phyloP scores from a whole-genome alignment of 75 land plant species.

The Cupressus sempervirens region DNA sequence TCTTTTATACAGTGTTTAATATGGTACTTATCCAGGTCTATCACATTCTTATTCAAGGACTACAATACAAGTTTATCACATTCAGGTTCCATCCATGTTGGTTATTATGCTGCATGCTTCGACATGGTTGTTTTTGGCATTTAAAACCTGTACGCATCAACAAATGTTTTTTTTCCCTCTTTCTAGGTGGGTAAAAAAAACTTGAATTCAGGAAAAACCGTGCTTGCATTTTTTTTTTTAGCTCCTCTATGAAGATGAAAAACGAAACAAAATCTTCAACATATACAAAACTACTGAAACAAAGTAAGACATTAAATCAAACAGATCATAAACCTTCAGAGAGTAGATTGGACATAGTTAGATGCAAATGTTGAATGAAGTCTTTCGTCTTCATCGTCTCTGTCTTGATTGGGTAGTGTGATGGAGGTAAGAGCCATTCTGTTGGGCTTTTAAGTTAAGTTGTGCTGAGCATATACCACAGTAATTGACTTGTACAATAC shows the following conservation, averaged over 20 bases:
- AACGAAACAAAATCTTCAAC: slow-evolving; percentile 9
- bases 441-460: neutral
- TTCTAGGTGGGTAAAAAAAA: neutral
- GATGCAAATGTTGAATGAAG: slow-evolving; percentile 62
- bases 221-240: neutral
- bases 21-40: slow-evolving; percentile 70
- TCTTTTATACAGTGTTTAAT: no score
- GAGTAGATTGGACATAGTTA: slow-evolving; percentile 41
- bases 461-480: no score
- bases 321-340: slow-evolving; percentile 29
- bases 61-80: slow-evolving; percentile 46
- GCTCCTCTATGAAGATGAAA: neutral
- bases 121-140: slow-evolving; percentile 49
- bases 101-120: slow-evolving; percentile 70
- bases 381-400: slow-evolving; percentile 10
- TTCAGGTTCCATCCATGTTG: slow-evolving; percentile 77
- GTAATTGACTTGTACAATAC: no score
- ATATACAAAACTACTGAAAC: slow-evolving; percentile 9
- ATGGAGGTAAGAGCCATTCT: slow-evolving; percentile 12
- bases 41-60: slow-evolving; percentile 52
- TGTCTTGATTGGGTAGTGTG: neutral
- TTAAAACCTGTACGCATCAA: slow-evolving; percentile 23
- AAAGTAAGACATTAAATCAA: neutral
- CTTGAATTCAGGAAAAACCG: neutral
- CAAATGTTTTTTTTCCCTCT: neutral